phyloP scores from a whole-genome alignment of 768 basidiomycete species.

The Macrolepiota fuliginosa region DNA sequence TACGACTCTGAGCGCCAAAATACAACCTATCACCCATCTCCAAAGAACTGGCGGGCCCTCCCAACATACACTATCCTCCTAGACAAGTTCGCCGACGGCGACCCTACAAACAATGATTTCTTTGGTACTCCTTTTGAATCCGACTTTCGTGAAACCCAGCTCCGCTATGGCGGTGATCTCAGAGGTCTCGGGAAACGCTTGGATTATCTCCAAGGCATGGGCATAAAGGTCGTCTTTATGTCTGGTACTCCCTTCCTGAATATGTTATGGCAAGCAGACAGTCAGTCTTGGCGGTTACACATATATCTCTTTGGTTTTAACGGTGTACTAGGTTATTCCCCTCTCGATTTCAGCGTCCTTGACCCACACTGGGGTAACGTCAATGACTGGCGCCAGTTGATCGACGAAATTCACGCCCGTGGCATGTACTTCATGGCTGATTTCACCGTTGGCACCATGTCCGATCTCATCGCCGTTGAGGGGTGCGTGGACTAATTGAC shows the following conservation, averaged over 20 bases:
- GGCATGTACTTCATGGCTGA: constrained; percentile 94
- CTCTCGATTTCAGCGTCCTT: constrained; percentile 84
- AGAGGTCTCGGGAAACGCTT: constrained; percentile 70
- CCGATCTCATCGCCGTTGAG: constrained; percentile 81
- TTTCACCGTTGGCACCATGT: constrained; percentile 93
- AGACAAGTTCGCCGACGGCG: constrained; percentile 94
- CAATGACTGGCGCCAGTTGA: constrained; percentile 70
- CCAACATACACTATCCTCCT: constrained; percentile 81
- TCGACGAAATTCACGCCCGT: constrained; percentile 74
- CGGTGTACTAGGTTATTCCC: constrained; percentile 73
- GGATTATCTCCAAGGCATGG: constrained; percentile 92
- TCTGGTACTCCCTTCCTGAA: constrained; percentile 92
- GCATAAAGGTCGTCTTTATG: constrained; percentile 80
- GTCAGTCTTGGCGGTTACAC: constrained; percentile 43
- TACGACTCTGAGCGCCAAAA: constrained; percentile 63
- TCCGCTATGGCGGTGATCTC: constrained; percentile 88
- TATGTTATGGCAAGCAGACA: constrained; percentile 97
- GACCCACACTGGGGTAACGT: constrained; percentile 93
- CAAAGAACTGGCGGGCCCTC: constrained; percentile 80
- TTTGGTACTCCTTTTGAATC: constrained; percentile 78
- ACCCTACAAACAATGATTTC: constrained; percentile 89
- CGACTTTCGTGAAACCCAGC: constrained; percentile 86
- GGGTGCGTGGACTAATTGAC: constrained; percentile 45
- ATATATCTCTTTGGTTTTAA: constrained; percentile 11
- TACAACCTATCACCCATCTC: constrained; percentile 73